Evolutionary conservation across 148 eudicot genomes (phyloP).

Genomic region (Pharnaceum exiguum): DNA sequence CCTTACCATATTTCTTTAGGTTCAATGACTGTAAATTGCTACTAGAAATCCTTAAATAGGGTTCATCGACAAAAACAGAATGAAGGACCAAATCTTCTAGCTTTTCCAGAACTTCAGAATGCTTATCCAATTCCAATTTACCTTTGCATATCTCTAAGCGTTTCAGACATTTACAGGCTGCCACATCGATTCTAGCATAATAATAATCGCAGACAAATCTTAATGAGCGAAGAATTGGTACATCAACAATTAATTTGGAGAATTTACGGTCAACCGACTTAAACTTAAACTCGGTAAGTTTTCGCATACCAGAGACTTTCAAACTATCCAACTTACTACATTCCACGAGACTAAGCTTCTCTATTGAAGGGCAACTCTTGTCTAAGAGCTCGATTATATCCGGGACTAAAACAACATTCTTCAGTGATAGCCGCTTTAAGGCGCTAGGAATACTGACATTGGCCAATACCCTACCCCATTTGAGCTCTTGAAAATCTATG

Average conservation of each 20-base stretch:
- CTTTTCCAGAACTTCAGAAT: not conserved
- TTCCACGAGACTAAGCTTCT: not conserved
- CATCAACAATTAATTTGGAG: not conserved
- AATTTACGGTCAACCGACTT: not conserved
- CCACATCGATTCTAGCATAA: not conserved
- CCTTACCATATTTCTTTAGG: not conserved
- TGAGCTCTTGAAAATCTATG: not conserved
- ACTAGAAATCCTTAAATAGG: no score
- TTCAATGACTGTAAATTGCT: not conserved
- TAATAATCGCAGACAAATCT: not conserved
- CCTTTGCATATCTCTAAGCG: not conserved
- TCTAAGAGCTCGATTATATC: not conserved
- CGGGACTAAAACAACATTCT: not conserved
- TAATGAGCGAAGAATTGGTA: not conserved
- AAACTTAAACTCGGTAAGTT: not conserved
- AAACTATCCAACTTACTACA: not conserved
- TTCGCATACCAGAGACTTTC: not conserved
- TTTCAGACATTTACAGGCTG: not conserved
- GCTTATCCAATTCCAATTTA: not conserved
- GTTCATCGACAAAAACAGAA: not conserved
- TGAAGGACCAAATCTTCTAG: not conserved
- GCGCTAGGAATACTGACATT: not conserved
- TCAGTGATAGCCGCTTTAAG: not conserved
- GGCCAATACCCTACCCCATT: not conserved
- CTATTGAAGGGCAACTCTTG: not conserved